These are phyloP conservation scores for Xylariaceae sp. DNA, from an alignment of 2,329 filamentous ascomycete species.

Conservation along the genomic window DNA sequence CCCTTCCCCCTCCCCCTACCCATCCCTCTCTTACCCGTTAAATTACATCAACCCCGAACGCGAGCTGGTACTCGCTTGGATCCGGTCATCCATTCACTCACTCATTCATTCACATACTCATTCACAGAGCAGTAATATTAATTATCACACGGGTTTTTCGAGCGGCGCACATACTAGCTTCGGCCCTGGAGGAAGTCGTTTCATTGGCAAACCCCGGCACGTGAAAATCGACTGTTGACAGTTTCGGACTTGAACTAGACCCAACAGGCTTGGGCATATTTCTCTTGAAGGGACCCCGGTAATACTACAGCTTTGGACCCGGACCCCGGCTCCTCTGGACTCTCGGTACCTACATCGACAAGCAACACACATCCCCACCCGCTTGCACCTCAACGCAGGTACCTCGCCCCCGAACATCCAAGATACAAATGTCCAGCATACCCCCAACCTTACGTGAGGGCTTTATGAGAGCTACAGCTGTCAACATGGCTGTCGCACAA, in stretches of 20 bases:
- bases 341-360: conserved; percentile 28
- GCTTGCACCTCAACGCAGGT: conserved; percentile 39
- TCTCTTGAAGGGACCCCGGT: conserved; percentile 27
- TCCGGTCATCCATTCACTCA: conserved; percentile 45
- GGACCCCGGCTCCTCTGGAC: conserved; percentile 31
- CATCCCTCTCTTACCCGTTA: conserved; percentile 30
- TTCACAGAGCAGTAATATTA: conserved; percentile 36
- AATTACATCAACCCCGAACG: conserved; percentile 38
- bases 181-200: conserved; percentile 19
- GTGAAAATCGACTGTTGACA: conserved; percentile 18
- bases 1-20: conserved; percentile 33
- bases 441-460: conserved; percentile 55
- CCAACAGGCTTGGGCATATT: conserved; percentile 28
- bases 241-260: conserved; percentile 30
- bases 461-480: conserved; percentile 45
- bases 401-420: conserved; percentile 33
- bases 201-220: conserved; percentile 27
- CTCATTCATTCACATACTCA: not conserved
- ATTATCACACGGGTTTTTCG: conserved; percentile 30
- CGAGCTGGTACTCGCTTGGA: conserved; percentile 58
- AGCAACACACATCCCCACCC: conserved; percentile 29
- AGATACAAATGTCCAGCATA: conserved; percentile 61
- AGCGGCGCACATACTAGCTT: conserved; percentile 22
- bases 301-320: conserved; percentile 33
- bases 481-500: conserved; percentile 59